Evolutionary conservation across 805 yeast species (phyloP).

Genomic region (Saturnispora sanitii): DNA sequence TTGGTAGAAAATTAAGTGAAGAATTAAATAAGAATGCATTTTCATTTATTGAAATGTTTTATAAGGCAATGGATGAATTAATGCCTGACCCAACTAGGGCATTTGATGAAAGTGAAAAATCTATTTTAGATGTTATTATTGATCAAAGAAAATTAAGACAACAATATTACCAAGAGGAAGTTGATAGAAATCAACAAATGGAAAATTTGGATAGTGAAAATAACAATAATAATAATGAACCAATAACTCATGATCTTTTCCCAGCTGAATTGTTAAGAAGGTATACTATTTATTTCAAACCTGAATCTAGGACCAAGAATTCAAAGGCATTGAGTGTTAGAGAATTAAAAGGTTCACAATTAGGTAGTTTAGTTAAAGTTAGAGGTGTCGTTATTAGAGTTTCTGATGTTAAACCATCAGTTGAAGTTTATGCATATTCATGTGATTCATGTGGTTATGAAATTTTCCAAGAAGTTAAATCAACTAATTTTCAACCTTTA

Average conservation of each 20-base stretch:
- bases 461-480: slow-evolving; percentile 86
- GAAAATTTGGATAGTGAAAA: slow-evolving; percentile 27
- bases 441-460: slow-evolving; percentile 97
- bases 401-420: slow-evolving; percentile 90
- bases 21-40: slow-evolving; percentile 64
- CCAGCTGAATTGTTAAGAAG: slow-evolving; percentile 84
- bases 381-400: slow-evolving; percentile 94
- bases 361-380: slow-evolving; percentile 83
- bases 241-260: slow-evolving; percentile 43
- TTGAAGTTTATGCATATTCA: slow-evolving; percentile 86
- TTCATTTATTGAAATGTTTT: slow-evolving; percentile 70
- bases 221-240: slow-evolving; percentile 15
- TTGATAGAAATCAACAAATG: slow-evolving; percentile 48
- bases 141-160: slow-evolving; percentile 85
- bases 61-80: slow-evolving; percentile 63
- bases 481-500: slow-evolving; percentile 80
- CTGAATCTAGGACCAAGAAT: slow-evolving; percentile 39
- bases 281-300: slow-evolving; percentile 79
- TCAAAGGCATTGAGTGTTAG: slow-evolving; percentile 74
- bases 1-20: slow-evolving; percentile 32
- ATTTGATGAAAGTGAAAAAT: slow-evolving; percentile 62
- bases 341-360: slow-evolving; percentile 70
- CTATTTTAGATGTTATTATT: slow-evolving; percentile 84
- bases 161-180: slow-evolving; percentile 58
- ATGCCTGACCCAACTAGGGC: slow-evolving; percentile 85